A percentile compares a stretch with the other conserved stretches of the same genome.
Evolutionary conservation across 495 filamentous ascomycete species (phyloP).

Genomic region (Glarea lozoyensis): DNA sequence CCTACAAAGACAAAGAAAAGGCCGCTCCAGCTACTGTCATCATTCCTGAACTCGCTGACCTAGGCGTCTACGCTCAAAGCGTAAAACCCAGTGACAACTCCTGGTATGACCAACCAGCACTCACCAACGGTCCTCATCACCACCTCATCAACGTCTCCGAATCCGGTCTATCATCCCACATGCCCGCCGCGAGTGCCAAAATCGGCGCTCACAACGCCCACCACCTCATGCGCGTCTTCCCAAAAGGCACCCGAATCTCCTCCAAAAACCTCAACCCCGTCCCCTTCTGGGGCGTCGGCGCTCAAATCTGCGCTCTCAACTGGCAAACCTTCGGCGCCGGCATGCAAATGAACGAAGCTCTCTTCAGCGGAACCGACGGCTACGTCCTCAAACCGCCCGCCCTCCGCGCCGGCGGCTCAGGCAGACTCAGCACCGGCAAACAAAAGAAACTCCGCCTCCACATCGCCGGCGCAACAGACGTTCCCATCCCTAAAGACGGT

Average conservation of each 20-base stretch:
- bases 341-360: conserved; percentile 47
- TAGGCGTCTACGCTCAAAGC: conserved; percentile 48
- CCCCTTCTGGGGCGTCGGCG: conserved; percentile 43
- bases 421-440: conserved; percentile 23
- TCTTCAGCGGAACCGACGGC: conserved; percentile 42
- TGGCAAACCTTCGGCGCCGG: conserved; percentile 47
- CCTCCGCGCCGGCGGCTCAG: conserved; percentile 37
- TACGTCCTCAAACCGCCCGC: conserved; percentile 45
- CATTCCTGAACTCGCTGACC: conserved; percentile 41
- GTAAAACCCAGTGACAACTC: conserved; percentile 44
- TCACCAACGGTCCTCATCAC: conserved; percentile 39
- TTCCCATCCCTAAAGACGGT: conserved; percentile 30
- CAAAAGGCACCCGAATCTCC: conserved; percentile 47
- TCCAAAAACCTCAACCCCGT: conserved; percentile 41
- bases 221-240: conserved; percentile 47
- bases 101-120: conserved; percentile 31
- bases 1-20: conserved; percentile 34
- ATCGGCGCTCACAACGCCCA: conserved; percentile 40
- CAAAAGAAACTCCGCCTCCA: conserved; percentile 31
- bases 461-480: conserved; percentile 40
- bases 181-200: conserved; percentile 24
- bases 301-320: conserved; percentile 48
- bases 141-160: conserved; percentile 52
- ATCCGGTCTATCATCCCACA: conserved; percentile 30
- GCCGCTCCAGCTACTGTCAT: conserved; percentile 26